Percentiles rank a stretch among this genome's conserved stretches.
phyloP scores from a whole-genome alignment of 192 early-diverging fungal species.

The Entomortierella parvispora region DNA sequence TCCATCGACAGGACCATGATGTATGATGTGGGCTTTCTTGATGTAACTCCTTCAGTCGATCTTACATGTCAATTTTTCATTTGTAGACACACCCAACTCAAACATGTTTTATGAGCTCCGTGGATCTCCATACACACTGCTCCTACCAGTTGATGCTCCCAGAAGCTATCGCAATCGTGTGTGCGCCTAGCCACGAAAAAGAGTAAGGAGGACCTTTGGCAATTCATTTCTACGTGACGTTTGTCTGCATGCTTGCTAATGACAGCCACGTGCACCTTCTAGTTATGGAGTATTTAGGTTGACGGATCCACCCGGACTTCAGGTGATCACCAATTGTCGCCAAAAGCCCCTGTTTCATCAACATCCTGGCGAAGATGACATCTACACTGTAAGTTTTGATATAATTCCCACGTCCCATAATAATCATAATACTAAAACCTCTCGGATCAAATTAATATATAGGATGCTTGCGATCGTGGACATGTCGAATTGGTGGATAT shows the following conservation, averaged over 20 bases:
- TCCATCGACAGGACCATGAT: background rate
- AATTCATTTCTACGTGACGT: no score
- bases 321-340: constrained; percentile 77
- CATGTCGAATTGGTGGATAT: constrained; percentile 44
- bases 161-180: constrained; percentile 94
- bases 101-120: constrained; percentile 92
- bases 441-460: background rate
- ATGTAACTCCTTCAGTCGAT: background rate
- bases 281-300: constrained; percentile 86
- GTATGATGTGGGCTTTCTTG: background rate
- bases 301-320: constrained; percentile 87
- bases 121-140: constrained; percentile 93
- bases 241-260: no score
- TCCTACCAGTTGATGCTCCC: constrained; percentile 92
- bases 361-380: constrained; percentile 68
- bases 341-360: constrained; percentile 83
- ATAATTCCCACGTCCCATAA: no score
- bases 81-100: constrained; percentile 88
- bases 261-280: no score
- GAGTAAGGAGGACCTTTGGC: constrained; percentile 45
- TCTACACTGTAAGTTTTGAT: constrained; percentile 59
- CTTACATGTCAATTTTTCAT: background rate
- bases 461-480: constrained; percentile 47
- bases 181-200: constrained; percentile 76
- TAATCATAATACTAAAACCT: background rate